Base-by-base conservation (phyloP, 169 alveolate genomes). In the Babesia divergens region DNA sequence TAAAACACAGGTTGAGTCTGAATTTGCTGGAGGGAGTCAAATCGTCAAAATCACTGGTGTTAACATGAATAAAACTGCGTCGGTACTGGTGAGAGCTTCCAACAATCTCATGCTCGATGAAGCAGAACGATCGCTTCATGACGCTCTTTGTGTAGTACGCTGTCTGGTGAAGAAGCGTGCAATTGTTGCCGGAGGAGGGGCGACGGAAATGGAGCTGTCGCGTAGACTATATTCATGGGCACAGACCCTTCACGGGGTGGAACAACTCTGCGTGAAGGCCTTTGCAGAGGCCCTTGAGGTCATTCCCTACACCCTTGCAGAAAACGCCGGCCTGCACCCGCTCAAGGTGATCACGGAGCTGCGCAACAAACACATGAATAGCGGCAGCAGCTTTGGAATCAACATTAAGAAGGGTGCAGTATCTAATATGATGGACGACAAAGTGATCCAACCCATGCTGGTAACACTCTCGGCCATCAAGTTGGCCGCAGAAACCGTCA, bases 101-200 rank as follows among this genome's bases (percentile, higher is more conserved):
- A 97, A 95, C 89, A 84, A 65, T 50, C 59, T 91, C 70, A 92
- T 95, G 84, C 89, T 98, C 24, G 99, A 98, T 70, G 99, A 98
- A 86, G 97, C 99, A 40, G 99, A 98, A 68, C 90, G 99, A 72
- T 95, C 98, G 37, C 92, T 98, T 40, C 99, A 97, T 86, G 99
- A 98, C 84, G 99, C 99, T 22, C 91, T 97, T 34, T 97, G 99
- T 79, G 99, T 98, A 43, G 98, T 98, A 46, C 86, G 99, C 82
- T 90, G 98, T 56, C 94, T 97, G 31, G 98, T 98, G 60, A 98
- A 96, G 86, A 94, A 94, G 86, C 91, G 83, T 53, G 96, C 99
- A 13, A 80, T 96, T 58, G 94, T 98, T n/a, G 99, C 99, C 29
- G 99, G 99, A 24, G 99, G 99, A 16, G 99, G 99, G 37, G 99